These are phyloP conservation scores for Aspergillus funiculosus DNA, from an alignment of 495 filamentous ascomycete genomes.

Conservation along the genomic window DNA sequence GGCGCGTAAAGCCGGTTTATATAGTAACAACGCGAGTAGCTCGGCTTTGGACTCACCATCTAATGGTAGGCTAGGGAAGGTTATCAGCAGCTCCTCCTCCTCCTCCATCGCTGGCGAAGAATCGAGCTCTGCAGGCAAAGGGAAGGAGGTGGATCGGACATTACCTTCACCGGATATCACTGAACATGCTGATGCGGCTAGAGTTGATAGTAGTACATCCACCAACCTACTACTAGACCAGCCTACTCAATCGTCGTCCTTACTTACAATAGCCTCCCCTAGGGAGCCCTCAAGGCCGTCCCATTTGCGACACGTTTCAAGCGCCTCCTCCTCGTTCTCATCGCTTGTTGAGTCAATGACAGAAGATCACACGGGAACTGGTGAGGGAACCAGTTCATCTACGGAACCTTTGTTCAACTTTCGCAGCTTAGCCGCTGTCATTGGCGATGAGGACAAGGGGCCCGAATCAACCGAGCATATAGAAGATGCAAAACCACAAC, in stretches of 20 bases:
- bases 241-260: not conserved
- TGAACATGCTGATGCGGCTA: conserved; percentile 1
- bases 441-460: conserved; percentile 60
- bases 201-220: conserved; percentile 3
- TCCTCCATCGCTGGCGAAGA: conserved; percentile 38
- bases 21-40: conserved; percentile 42
- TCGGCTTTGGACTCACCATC: conserved; percentile 32
- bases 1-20: conserved; percentile 50
- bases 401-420: conserved; percentile 88
- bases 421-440: conserved; percentile 77
- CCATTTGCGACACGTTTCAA: conserved; percentile 74
- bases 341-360: conserved; percentile 61
- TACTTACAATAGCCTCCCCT: conserved; percentile 20
- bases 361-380: conserved; percentile 37
- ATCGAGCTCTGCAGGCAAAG: conserved; percentile 52
- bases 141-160: conserved; percentile 70
- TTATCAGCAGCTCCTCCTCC: conserved; percentile 38
- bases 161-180: conserved; percentile 9
- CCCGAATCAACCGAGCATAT: conserved; percentile 42
- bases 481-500: conserved; percentile 30
- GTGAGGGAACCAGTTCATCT: conserved; percentile 48
- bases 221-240: too few species aligned
- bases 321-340: conserved; percentile 73
- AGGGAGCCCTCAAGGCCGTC: conserved; percentile 49
- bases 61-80: conserved; percentile 24